These are phyloP conservation scores for Cutaneotrichosporon mucoides DNA, from an alignment of 1,284 basidiomycete genomes.

Conservation along the genomic window DNA sequence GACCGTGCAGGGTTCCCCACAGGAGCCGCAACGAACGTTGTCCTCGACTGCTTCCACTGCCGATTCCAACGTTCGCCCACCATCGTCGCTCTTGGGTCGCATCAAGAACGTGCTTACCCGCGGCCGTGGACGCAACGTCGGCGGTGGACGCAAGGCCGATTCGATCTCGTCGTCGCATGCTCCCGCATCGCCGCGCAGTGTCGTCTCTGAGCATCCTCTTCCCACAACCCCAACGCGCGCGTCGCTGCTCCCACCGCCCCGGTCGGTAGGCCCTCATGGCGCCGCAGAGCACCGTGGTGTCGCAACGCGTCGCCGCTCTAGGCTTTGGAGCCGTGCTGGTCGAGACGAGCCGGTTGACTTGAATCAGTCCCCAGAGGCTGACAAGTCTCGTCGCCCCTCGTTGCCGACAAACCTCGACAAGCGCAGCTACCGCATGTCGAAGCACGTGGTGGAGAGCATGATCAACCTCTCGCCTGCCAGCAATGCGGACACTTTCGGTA, in stretches of 20 bases:
- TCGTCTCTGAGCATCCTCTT: constrained; percentile 13
- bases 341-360: neutral
- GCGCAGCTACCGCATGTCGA: constrained; percentile 11
- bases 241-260: neutral
- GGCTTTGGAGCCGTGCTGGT: constrained; percentile 5
- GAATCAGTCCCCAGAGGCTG: too few relatives aligned
- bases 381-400: neutral
- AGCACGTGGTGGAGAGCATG: constrained; percentile 15
- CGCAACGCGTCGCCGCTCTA: constrained; percentile 5
- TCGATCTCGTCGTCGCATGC: neutral
- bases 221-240: constrained; percentile 4
- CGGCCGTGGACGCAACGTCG: constrained; percentile 1
- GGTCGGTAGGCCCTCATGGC: constrained; percentile 7
- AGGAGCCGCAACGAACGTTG: constrained; percentile 4
- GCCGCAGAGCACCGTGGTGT: too few relatives aligned
- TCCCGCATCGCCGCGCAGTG: constrained; percentile 15
- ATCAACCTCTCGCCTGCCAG: constrained; percentile 11
- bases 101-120: constrained; percentile 13
- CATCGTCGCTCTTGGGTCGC: constrained; percentile 9
- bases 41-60: neutral
- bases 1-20: constrained; percentile 8
- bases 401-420: constrained; percentile 1
- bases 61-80: neutral
- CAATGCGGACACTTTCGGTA: neutral
- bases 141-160: neutral